Percentiles rank a stretch among this genome's conserved stretches.
Conservation (phyloP, 305 asterid genomes). For the Fraxinus sp. region DNA sequence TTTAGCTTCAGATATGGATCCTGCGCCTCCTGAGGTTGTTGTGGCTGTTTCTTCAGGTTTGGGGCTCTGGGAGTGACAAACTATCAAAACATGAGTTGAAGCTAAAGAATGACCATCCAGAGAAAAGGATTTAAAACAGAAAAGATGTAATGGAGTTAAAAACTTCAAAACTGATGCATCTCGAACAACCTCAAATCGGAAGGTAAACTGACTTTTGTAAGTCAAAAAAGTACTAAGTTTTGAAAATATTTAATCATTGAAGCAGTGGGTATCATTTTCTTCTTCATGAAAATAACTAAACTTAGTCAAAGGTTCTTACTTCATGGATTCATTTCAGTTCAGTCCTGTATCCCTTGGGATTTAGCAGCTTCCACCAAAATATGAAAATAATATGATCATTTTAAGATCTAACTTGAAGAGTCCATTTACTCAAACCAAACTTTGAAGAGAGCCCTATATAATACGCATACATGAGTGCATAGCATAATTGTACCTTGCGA, state of each 20-base stretch:
- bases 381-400: background rate
- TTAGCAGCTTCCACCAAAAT: background rate
- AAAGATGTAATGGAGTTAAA: background rate
- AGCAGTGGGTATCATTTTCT: background rate
- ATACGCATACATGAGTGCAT: background rate
- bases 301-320: background rate
- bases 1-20: slow-evolving; percentile 52
- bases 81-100: background rate
- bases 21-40: slow-evolving; percentile 50
- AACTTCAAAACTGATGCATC: background rate
- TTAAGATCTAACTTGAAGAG: background rate
- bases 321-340: background rate
- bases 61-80: slow-evolving; percentile 58
- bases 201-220: background rate
- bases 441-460: background rate
- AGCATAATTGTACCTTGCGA: slow-evolving; percentile 49
- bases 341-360: slow-evolving; percentile 4
- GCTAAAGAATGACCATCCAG: background rate
- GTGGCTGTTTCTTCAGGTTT: slow-evolving; percentile 56
- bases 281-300: slow-evolving; percentile 11
- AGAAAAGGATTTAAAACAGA: background rate
- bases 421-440: background rate
- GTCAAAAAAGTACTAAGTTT: background rate
- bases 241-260: background rate
- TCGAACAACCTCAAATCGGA: background rate